Percentiles rank a stretch among this genome's conserved stretches.
Evolutionary conservation across 2,329 filamentous ascomycete species (phyloP).

Genomic region (Penicillium sp.): DNA sequence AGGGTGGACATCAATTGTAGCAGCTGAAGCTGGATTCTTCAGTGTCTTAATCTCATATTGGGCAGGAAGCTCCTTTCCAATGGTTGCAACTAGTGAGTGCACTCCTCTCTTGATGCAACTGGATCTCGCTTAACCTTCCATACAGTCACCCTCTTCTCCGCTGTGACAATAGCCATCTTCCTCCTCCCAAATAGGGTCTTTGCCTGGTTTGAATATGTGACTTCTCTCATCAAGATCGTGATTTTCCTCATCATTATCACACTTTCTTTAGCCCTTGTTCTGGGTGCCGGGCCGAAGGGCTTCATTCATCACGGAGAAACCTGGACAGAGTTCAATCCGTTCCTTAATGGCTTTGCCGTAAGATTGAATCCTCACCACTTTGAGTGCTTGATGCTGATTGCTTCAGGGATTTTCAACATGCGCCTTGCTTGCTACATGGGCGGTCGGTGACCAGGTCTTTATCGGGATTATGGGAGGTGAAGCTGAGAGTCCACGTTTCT

Average conservation of each 20-base stretch:
- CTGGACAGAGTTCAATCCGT: constrained; percentile 36
- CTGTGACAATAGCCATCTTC: constrained; percentile 27
- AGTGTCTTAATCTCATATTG: too few relatives aligned
- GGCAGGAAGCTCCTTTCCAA: too few relatives aligned
- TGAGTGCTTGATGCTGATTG: neutral
- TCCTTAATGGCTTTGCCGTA: constrained; percentile 35
- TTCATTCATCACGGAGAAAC: constrained; percentile 34
- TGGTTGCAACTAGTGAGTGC: too few relatives aligned
- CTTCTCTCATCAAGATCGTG: constrained; percentile 43
- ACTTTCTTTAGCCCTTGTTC: constrained; percentile 25
- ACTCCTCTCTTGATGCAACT: too few relatives aligned
- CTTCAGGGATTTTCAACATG: constrained; percentile 6
- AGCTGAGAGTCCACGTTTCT: constrained; percentile 38
- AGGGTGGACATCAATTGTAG: too few relatives aligned
- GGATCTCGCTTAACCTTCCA: too few relatives aligned
- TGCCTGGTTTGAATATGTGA: constrained; percentile 42
- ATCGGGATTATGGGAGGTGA: constrained; percentile 41
- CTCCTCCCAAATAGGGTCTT: constrained; percentile 34
- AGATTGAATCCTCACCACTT: neutral
- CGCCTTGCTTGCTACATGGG: constrained; percentile 33
- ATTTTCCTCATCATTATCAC: neutral
- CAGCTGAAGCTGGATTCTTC: too few relatives aligned
- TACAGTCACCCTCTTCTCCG: constrained; percentile 24
- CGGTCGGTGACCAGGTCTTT: constrained; percentile 36
- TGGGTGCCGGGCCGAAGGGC: constrained; percentile 44